A percentile compares a stretch with the other conserved stretches of the same genome.
Evolutionary conservation across 257 asterid species (phyloP).

Genomic region (Asclepias syriaca): DNA sequence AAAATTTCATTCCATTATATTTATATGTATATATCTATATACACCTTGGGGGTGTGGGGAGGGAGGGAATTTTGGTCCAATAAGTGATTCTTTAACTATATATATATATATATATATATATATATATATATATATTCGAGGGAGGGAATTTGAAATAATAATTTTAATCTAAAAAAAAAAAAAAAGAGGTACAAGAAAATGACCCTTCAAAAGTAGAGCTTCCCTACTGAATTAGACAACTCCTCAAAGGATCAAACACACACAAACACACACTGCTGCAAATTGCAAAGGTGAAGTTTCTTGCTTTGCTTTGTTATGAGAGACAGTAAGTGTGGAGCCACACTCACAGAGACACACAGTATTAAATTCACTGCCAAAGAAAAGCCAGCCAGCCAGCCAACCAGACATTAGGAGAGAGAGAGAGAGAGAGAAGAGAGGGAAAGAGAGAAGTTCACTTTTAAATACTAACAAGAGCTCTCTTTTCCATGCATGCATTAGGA

Average conservation of each 20-base stretch:
- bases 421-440: slow-evolving; percentile 5
- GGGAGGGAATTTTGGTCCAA: background rate
- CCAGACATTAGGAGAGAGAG: background rate
- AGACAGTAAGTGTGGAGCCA: slow-evolving; percentile 45
- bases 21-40: too few species aligned
- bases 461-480: slow-evolving; percentile 49
- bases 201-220: slow-evolving; percentile 45
- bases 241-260: slow-evolving; percentile 32
- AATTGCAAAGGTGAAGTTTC: slow-evolving; percentile 16
- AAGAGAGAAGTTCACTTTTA: slow-evolving; percentile 17
- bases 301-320: slow-evolving; percentile 25
- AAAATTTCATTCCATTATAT: too few species aligned
- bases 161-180: background rate
- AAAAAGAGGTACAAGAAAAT: slow-evolving; percentile 31
- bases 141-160: too few species aligned
- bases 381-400: too few species aligned
- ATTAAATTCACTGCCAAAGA: background rate
- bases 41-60: background rate
- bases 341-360: slow-evolving; percentile 5
- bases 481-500: slow-evolving; percentile 55
- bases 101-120: background rate
- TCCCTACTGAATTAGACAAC: slow-evolving; percentile 31
- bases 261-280: background rate
- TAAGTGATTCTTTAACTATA: too few species aligned
- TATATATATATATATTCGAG: too few species aligned